Conservation (phyloP, 352 stramenopile genomes). For the Globisporangium perplexum region DNA sequence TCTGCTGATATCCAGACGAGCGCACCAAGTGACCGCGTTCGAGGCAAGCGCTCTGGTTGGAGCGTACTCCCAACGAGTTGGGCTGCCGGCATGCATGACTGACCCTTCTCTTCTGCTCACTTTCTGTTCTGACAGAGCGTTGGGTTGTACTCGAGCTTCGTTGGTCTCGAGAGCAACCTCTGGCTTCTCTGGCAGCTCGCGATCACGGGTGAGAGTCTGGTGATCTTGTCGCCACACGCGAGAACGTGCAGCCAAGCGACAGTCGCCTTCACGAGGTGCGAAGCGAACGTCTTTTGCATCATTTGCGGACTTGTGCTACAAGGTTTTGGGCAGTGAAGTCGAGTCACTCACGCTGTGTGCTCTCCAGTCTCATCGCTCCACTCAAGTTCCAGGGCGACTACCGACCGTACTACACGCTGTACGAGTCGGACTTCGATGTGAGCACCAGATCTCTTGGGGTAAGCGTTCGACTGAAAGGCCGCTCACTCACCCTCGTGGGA, state of each 20-base stretch:
- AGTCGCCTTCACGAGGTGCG: slow-evolving; percentile 71
- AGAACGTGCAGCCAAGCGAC: slow-evolving; percentile 78
- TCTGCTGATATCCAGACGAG: slow-evolving; percentile 53
- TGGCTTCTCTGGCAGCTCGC: slow-evolving; percentile 85
- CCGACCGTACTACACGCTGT: slow-evolving; percentile 83
- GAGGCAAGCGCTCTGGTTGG: slow-evolving; percentile 26
- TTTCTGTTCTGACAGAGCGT: slow-evolving; percentile 37
- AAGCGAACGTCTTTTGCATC: neutral
- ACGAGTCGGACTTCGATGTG: slow-evolving; percentile 82
- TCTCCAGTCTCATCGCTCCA: slow-evolving; percentile 69
- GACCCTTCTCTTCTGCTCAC: neutral
- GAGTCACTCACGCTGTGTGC: neutral
- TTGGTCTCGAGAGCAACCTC: slow-evolving; percentile 57
- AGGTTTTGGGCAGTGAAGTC: no score
- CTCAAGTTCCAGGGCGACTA: slow-evolving; percentile 78
- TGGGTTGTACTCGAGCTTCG: slow-evolving; percentile 82
- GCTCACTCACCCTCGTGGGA: neutral
- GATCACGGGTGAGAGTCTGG: slow-evolving; percentile 75
- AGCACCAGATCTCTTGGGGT: neutral
- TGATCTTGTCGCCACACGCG: slow-evolving; percentile 74
- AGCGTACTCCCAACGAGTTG: neutral
- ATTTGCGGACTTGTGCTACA: neutral
- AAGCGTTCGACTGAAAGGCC: no score
- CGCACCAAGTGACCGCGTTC: slow-evolving; percentile 43
- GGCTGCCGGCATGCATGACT: neutral